Percentiles rank a stretch among this genome's conserved stretches.
Evolutionary conservation across 2,329 filamentous ascomycete genomes (phyloP).

Genomic region (Coniochaeta ligniaria): DNA sequence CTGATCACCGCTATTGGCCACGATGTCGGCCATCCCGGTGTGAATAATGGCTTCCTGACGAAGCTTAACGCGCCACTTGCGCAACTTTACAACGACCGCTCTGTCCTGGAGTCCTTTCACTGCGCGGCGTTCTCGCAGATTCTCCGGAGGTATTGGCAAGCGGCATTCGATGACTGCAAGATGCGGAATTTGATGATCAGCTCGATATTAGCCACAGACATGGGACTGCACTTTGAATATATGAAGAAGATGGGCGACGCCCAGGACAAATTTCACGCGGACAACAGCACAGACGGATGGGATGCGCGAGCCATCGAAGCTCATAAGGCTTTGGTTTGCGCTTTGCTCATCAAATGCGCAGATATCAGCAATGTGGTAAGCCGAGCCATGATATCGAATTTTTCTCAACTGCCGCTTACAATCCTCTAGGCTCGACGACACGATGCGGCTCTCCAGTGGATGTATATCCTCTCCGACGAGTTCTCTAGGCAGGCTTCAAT

Average conservation of each 20-base stretch:
- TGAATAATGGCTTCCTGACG: constrained; percentile 95
- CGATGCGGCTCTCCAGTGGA: constrained; percentile 80
- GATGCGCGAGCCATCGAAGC: constrained; percentile 68
- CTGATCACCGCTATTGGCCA: constrained; percentile 96
- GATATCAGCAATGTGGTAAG: constrained; percentile 97
- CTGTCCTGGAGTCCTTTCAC: constrained; percentile 94
- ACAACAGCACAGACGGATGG: constrained; percentile 65
- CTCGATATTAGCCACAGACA: constrained; percentile 95
- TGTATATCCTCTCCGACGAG: constrained; percentile 87
- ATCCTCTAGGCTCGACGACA: constrained; percentile 68
- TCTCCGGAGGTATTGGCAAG: constrained; percentile 83
- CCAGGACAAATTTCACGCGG: constrained; percentile 68
- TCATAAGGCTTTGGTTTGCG: constrained; percentile 75
- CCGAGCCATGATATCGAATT: constrained; percentile 16
- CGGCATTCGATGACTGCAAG: constrained; percentile 67
- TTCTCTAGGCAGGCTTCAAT: constrained; percentile 89
- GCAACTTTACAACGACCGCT: constrained; percentile 93
- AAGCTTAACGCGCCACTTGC: constrained; percentile 88
- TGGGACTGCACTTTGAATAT: constrained; percentile 95
- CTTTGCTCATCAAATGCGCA: constrained; percentile 91
- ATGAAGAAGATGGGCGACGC: constrained; percentile 82
- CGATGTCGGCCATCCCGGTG: constrained; percentile 93
- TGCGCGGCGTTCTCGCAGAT: constrained; percentile 97
- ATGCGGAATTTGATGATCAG: constrained; percentile 92
- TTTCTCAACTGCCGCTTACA: constrained; percentile 6